phyloP scores from a whole-genome alignment of 768 basidiomycete genomes.

The Sporobolomyces phaffii region DNA sequence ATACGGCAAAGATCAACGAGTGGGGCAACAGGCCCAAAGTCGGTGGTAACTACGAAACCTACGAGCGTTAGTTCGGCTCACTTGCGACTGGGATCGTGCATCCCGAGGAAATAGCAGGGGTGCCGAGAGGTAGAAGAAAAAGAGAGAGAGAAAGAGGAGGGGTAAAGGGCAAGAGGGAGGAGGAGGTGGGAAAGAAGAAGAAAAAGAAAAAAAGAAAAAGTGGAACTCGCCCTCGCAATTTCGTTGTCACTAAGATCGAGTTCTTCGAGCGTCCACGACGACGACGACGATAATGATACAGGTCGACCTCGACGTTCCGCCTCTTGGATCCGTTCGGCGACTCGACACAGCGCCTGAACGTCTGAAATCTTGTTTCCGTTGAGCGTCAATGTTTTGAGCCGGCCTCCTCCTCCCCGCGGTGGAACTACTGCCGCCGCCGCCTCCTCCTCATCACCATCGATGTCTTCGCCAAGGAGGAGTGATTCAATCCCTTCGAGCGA shows the following conservation, averaged over 20 bases:
- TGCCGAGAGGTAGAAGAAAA: neutral
- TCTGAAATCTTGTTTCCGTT: conserved; percentile 14
- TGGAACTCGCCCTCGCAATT: conserved; percentile 1
- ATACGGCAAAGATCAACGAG: conserved; percentile 9
- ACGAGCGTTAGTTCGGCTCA: too few relatives aligned
- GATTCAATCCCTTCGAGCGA: conserved; percentile 9
- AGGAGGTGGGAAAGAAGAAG: too few relatives aligned
- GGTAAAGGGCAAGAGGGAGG: neutral
- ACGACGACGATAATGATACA: too few relatives aligned
- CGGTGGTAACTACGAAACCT: conserved; percentile 29
- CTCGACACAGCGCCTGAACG: neutral
- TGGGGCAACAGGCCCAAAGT: conserved; percentile 13
- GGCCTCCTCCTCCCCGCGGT: too few relatives aligned
- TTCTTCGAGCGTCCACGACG: too few relatives aligned
- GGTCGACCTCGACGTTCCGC: conserved; percentile 1
- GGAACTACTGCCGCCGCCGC: too few relatives aligned
- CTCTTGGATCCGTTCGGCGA: neutral
- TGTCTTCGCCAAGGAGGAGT: conserved; percentile 4
- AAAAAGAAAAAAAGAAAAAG: neutral
- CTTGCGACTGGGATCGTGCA: too few relatives aligned
- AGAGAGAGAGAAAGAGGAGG: neutral
- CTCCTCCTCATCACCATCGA: too few relatives aligned
- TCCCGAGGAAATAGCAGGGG: too few relatives aligned
- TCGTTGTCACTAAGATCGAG: conserved; percentile 25
- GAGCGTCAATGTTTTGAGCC: too few relatives aligned